These are phyloP conservation scores for Solanum chilense DNA, from an alignment of 257 asterid species.

Conservation along the genomic window DNA sequence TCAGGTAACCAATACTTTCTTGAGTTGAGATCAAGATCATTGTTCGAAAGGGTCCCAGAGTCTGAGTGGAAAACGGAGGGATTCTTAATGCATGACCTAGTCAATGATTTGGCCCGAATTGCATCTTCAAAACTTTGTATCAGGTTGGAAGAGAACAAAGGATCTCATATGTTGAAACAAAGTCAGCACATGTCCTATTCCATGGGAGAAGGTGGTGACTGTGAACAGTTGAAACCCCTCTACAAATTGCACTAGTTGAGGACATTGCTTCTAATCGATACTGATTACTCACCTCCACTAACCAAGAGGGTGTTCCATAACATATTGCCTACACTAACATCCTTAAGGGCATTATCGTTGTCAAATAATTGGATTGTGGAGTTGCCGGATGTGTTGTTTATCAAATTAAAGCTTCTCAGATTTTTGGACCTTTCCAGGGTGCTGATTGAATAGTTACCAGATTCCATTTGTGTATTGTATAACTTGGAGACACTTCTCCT, in stretches of 20 bases:
- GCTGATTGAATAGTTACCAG: background rate
- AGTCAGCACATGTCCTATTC: background rate
- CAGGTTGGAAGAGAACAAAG: background rate
- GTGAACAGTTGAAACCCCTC: background rate
- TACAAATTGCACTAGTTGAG: background rate
- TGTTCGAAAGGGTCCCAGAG: background rate
- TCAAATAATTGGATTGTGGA: background rate
- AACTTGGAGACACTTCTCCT: background rate
- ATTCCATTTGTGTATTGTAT: background rate
- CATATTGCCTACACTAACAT: background rate
- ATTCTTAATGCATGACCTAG: slow-evolving; percentile 4
- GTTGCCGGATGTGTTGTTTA: background rate
- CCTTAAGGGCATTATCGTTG: background rate
- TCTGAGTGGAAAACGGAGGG: background rate
- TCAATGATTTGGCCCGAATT: slow-evolving; percentile 1
- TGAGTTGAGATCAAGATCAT: background rate
- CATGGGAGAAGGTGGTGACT: background rate
- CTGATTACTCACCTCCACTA: background rate
- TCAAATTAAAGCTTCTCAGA: background rate
- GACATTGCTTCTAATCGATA: background rate
- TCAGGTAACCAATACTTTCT: background rate
- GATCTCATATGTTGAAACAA: background rate
- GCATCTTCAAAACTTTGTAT: background rate
- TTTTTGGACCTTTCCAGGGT: background rate
- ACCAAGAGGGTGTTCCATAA: background rate